phyloP scores from a whole-genome alignment of 345 rosid species.

The Laguncularia racemosa region DNA sequence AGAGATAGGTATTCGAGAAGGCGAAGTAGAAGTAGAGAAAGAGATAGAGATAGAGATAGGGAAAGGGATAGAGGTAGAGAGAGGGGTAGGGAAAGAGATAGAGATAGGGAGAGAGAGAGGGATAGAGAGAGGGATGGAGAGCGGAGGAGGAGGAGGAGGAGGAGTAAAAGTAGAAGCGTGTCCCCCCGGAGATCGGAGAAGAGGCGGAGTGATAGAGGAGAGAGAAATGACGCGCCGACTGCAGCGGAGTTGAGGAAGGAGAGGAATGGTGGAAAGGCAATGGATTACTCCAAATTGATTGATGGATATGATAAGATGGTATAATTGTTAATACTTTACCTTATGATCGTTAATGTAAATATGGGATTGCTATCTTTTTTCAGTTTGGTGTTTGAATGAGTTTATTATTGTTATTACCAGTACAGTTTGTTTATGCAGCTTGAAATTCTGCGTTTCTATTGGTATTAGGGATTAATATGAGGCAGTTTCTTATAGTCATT shows the following conservation, averaged over 20 bases:
- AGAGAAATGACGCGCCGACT: conserved; percentile 12
- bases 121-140: conserved; percentile 10
- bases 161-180: conserved; percentile 32
- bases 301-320: conserved; percentile 77
- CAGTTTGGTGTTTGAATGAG: neutral
- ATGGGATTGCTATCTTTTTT: neutral
- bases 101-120: conserved; percentile 2
- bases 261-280: conserved; percentile 12
- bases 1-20: conserved; percentile 30
- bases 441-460: too few relatives aligned
- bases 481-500: too few relatives aligned
- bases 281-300: conserved; percentile 56
- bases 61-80: conserved; percentile 16
- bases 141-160: conserved; percentile 11
- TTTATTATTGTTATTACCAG: neutral
- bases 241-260: conserved; percentile 17
- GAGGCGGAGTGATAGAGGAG: conserved; percentile 25
- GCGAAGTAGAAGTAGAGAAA: conserved; percentile 35
- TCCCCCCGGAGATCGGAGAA: conserved; percentile 28
- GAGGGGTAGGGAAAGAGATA: conserved; percentile 9
- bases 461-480: too few relatives aligned
- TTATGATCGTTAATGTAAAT: too few relatives aligned
- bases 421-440: neutral
- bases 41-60: conserved; percentile 28
- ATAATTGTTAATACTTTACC: neutral